A percentile compares a stretch with the other conserved stretches of the same genome.
Conservation (phyloP, 768 basidiomycete genomes). For the Suillus plorans region DNA sequence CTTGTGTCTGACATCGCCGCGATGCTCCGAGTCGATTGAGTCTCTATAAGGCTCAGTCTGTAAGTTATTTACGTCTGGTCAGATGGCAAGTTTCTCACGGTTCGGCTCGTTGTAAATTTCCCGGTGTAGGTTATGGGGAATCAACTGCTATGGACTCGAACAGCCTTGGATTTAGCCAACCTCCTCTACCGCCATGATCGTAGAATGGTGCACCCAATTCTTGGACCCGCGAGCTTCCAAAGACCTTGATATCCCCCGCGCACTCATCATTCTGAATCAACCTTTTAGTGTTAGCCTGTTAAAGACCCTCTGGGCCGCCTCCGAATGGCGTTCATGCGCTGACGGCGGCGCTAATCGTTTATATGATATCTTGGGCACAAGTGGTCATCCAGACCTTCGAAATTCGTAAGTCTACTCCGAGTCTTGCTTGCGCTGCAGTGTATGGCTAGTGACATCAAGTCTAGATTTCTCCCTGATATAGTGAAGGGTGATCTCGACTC, state of each 20-base stretch:
- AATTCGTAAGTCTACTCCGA: slow-evolving; percentile 13
- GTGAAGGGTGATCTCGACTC: slow-evolving; percentile 97
- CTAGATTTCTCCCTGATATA: slow-evolving; percentile 75
- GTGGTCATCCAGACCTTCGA: slow-evolving; percentile 10
- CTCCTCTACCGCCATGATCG: background rate
- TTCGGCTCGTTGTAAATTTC: background rate
- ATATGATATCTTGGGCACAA: slow-evolving; percentile 51
- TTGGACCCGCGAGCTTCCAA: slow-evolving; percentile 18
- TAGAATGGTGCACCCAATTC: slow-evolving; percentile 27
- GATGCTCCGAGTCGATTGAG: background rate
- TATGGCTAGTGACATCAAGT: slow-evolving; percentile 4
- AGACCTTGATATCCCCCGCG: slow-evolving; percentile 30
- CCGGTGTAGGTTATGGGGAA: background rate
- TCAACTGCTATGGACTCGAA: background rate
- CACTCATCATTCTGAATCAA: slow-evolving; percentile 89
- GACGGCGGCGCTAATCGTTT: slow-evolving; percentile 90
- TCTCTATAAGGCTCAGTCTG: too few species aligned
- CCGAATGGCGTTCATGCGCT: slow-evolving; percentile 65
- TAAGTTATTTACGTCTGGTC: too few species aligned
- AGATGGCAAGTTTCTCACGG: background rate
- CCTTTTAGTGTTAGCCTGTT: slow-evolving; percentile 72
- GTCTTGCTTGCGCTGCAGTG: slow-evolving; percentile 1
- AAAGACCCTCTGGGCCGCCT: slow-evolving; percentile 53
- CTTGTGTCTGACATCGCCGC: slow-evolving; percentile 28
- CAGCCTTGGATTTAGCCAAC: background rate